Base-by-base conservation (phyloP, 1,139 yeast genomes). In the Komagataea norvegica region DNA sequence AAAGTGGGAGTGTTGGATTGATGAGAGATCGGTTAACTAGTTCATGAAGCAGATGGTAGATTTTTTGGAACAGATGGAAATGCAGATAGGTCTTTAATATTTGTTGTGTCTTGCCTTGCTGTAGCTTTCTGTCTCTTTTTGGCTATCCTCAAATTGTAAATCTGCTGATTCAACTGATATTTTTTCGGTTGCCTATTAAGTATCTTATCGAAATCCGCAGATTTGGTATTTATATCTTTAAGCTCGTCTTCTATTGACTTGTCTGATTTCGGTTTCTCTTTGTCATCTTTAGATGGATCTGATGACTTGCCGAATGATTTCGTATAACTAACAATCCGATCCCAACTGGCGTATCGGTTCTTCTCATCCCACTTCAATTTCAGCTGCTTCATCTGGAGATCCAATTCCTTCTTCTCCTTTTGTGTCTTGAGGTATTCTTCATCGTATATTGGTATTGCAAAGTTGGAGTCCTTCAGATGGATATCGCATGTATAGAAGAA, bases 1-100 rank as follows among this genome's bases (percentile, higher is more conserved):
- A 14, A 60, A 63, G 20, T 83, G 94, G 88, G 76, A 74, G 47
- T 70, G 78, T 48, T 88, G 95, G 95, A 65, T 87, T 32, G 84
- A 79, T 48, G 91, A 80, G 55, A 69, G 73, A 46, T 82, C 78
- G 11, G 82, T 78, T 10, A 80, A 80, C 51, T 37, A 25, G 28
- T 27, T 26, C 23, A 26, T 19, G 15, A 15, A 14, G 11, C 5
- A 11, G 26, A 24, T 8, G 34, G 39, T 14, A 29, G 34, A 11
- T 25, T 47, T 16, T 54, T 62, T 5, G 86, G 86, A 1, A 60
- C 79, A n/a, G 63, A 48, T 0, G 89, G 89, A 51, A 81, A 79
- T 44, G 67, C 62, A 3, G 49, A 40, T 2, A 63, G 55, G 27
- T 58, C 59, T 14, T 63, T 61, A 10, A 53, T 46, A 24, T 54